Evolutionary conservation across 148 eudicot species (phyloP).

Genomic region (Simmondsia chinensis): DNA sequence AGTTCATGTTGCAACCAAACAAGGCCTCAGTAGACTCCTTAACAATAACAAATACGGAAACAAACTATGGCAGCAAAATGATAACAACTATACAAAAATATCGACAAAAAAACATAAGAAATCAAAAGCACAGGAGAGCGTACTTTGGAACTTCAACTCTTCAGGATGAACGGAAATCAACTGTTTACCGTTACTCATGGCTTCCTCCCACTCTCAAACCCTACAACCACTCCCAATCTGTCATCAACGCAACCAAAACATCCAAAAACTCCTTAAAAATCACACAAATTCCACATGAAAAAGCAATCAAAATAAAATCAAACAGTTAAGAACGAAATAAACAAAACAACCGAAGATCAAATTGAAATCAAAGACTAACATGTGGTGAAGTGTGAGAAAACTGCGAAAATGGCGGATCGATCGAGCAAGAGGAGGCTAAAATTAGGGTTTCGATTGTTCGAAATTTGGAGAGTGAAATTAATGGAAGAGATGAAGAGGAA

Average conservation of each 20-base stretch:
- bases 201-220: too few species aligned
- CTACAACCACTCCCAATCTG: neutral
- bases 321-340: slow-evolving; percentile 4
- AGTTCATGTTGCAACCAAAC: neutral
- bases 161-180: slow-evolving; percentile 70
- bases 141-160: slow-evolving; percentile 74
- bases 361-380: slow-evolving; percentile 8
- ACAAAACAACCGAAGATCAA: neutral
- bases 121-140: neutral
- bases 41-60: neutral
- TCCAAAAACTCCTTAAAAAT: neutral
- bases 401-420: slow-evolving; percentile 24
- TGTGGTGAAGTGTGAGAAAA: neutral
- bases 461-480: neutral
- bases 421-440: neutral
- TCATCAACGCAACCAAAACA: slow-evolving; percentile 1
- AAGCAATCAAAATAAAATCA: neutral
- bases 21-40: neutral
- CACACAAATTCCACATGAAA: neutral
- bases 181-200: too few species aligned
- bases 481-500: neutral
- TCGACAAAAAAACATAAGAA: neutral
- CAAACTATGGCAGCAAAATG: neutral
- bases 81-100: neutral
- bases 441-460: neutral